Conservation (phyloP, 2,329 filamentous ascomycete species). For the Dactylellina haptotyla region DNA sequence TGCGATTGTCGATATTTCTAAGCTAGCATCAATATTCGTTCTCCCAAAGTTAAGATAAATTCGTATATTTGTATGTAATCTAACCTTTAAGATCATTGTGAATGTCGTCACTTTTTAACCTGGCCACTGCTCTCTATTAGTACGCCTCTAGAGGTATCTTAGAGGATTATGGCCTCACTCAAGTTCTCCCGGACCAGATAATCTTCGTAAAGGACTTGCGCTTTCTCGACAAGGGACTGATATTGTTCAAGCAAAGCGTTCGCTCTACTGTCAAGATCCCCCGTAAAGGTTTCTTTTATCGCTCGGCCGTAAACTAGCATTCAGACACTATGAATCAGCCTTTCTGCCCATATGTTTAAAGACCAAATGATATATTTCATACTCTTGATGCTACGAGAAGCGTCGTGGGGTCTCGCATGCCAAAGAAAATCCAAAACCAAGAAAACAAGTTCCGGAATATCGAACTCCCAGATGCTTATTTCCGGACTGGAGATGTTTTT, state of each 20-base stretch:
- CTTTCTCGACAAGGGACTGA: constrained; percentile 8
- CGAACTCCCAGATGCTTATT: constrained; percentile 9
- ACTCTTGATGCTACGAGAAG: constrained; percentile 6
- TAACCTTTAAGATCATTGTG: constrained; percentile 15
- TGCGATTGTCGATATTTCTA: constrained; percentile 7
- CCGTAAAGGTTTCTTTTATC: constrained; percentile 18
- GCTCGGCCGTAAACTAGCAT: constrained; percentile 12
- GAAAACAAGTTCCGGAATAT: constrained; percentile 24
- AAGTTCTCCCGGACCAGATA: constrained; percentile 12
- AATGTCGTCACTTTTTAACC: constrained; percentile 4
- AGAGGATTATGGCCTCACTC: not conserved
- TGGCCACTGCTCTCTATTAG: not conserved
- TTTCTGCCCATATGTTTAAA: not conserved
- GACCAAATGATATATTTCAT: not conserved
- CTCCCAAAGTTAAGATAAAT: not conserved
- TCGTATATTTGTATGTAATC: not conserved
- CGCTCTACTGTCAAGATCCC: constrained; percentile 10
- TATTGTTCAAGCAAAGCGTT: constrained; percentile 7
- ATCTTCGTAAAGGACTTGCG: constrained; percentile 11
- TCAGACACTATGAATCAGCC: not conserved
- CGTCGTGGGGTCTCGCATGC: constrained; percentile 20
- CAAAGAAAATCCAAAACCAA: constrained; percentile 32
- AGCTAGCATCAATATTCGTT: not conserved
- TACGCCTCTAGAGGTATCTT: not conserved
- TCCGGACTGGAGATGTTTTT: not conserved